Evolutionary conservation across 768 basidiomycete genomes (phyloP), one percentile per base, ranked within the genome.

Genomic region (Neoboletus magnificus): DNA sequence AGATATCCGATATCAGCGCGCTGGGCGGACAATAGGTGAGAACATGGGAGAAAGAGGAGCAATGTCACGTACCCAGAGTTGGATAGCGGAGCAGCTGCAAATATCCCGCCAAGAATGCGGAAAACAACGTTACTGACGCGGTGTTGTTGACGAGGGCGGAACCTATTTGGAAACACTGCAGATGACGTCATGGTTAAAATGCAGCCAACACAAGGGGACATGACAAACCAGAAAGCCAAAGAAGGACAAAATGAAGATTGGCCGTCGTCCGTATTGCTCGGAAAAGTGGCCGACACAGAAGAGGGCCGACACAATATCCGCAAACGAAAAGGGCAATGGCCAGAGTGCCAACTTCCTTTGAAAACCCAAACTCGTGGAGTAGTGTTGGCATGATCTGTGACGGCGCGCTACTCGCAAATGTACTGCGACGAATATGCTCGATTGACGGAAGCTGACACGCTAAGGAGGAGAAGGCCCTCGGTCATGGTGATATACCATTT

Each of bases 41-140:
- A 46, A 27, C n/a, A 15, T 3, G 54, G 12, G 4, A 13, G 27
- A 29, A 15, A 20, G 18, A 22, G 9, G 22, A 18, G 20, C 68
- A 70, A 4, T 4, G 5, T 16, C 29, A 48, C 74, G 12, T 63
- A 85, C 83, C 85, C 87, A 54, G 82, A 79, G 71, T 88, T 88
- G 7, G 87, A 80, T 43, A 89, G 62, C 1, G 88, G 89, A 29
- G 83, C 79, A 18, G 85, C 80, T 20, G 87, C 87, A 60, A 87
- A 89, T 2, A 75, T 73, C 13, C 89, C 89, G 2, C 82, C 80
- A n/a, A 90, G 66, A 66, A 90, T 86, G 22, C 90, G 81, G 60
- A 87, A 82, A 18, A 86, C 63, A 13, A 92, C n/a, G n/a, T 74
- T n/a, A 91, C 67, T 5, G 84, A 80, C 8, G 75, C 77, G 2